phyloP scores from a whole-genome alignment of 1,284 basidiomycete genomes.

The Leccinum angustisporum region DNA sequence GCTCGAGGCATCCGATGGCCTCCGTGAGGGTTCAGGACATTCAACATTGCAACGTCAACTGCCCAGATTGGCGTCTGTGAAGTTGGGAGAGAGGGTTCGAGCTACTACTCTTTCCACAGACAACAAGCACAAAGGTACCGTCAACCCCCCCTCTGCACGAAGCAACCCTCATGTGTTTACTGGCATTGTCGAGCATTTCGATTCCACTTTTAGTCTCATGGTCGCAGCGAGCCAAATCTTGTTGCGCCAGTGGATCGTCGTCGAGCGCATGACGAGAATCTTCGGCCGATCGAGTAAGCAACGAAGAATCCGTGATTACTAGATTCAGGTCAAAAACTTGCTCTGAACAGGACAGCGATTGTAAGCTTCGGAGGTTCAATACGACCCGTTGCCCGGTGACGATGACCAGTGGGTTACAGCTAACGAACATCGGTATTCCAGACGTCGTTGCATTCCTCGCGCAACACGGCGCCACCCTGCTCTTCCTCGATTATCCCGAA shows the following conservation, averaged over 20 bases:
- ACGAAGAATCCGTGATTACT: no score
- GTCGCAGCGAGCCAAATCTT: not conserved
- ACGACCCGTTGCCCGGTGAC: no score
- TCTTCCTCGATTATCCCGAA: slow-evolving; percentile 38
- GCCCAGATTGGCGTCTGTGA: not conserved
- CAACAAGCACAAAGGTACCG: not conserved
- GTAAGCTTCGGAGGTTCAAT: no score
- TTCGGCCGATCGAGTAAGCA: no score
- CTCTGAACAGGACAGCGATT: no score
- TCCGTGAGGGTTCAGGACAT: no score
- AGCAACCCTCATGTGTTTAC: not conserved
- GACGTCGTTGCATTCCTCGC: slow-evolving; percentile 59
- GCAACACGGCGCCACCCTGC: slow-evolving; percentile 53
- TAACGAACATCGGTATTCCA: slow-evolving; percentile 30
- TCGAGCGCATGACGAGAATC: no score
- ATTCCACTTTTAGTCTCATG: not conserved
- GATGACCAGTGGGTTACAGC: no score
- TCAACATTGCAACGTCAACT: not conserved
- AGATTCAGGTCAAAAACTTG: no score
- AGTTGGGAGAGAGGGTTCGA: not conserved
- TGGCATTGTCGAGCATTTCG: not conserved
- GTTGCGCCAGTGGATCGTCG: no score
- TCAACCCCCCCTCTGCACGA: not conserved
- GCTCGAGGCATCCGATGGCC: no score
- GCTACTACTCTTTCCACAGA: not conserved